phyloP scores from a whole-genome alignment of 805 yeast species.

The Candida montana region DNA sequence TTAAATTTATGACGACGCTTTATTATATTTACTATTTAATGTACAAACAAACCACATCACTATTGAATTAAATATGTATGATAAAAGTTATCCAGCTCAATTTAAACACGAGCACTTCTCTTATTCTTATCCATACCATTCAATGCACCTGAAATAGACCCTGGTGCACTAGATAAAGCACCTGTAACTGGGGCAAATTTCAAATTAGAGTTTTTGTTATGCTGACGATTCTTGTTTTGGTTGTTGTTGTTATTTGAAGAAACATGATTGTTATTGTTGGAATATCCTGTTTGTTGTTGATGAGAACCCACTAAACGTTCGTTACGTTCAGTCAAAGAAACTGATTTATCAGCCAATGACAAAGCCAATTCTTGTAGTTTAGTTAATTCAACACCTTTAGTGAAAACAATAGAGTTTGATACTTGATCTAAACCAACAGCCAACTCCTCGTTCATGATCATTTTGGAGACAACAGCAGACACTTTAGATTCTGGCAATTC shows the following conservation, averaged over 20 bases:
- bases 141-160: slow-evolving; percentile 31
- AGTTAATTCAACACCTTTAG: slow-evolving; percentile 73
- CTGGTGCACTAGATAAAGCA: slow-evolving; percentile 30
- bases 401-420: slow-evolving; percentile 58
- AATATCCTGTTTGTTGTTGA: slow-evolving; percentile 25
- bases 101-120: slow-evolving; percentile 18
- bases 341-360: slow-evolving; percentile 75
- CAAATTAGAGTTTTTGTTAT: slow-evolving; percentile 25
- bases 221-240: slow-evolving; percentile 23
- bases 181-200: slow-evolving; percentile 30
- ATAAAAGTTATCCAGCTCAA: no score
- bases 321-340: slow-evolving; percentile 73
- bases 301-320: slow-evolving; percentile 77
- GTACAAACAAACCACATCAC: no score
- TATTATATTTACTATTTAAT: neutral
- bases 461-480: slow-evolving; percentile 58
- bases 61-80: no score
- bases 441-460: slow-evolving; percentile 76
- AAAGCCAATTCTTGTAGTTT: slow-evolving; percentile 85
- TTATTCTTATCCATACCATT: slow-evolving; percentile 32
- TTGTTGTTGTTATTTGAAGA: slow-evolving; percentile 9
- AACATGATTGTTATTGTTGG: slow-evolving; percentile 15
- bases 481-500: slow-evolving; percentile 54
- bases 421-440: slow-evolving; percentile 68
- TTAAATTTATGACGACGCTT: no score